Percentiles rank a stretch among this genome's conserved stretches.
These are phyloP conservation scores for Pyrenochaeta sp. DNA, from an alignment of 2,329 filamentous ascomycete genomes.

Conservation along the genomic window DNA sequence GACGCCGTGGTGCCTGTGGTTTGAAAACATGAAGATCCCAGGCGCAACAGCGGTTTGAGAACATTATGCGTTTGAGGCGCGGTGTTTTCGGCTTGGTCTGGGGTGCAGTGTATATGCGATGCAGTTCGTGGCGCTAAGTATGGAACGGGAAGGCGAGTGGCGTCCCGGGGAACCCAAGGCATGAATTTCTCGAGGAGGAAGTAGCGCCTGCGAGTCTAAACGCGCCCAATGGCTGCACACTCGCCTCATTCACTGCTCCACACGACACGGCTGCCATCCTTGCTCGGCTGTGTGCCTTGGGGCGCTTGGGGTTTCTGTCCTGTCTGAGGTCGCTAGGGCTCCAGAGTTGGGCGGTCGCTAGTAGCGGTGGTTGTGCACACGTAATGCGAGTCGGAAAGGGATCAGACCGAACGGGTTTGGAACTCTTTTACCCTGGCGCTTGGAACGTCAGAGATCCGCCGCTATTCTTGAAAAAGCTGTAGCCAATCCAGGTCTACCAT, in stretches of 20 bases:
- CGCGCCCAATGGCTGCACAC: constrained; percentile 17
- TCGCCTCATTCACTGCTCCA: constrained; percentile 12
- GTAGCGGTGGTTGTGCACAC: constrained; percentile 7
- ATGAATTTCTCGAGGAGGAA: too few species aligned
- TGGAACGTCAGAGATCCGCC: constrained; percentile 28
- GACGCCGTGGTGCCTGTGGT: constrained; percentile 15
- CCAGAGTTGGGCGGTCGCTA: background rate
- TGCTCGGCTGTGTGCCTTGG: constrained; percentile 18
- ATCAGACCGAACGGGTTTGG: constrained; percentile 32
- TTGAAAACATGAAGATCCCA: constrained; percentile 27
- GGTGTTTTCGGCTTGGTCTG: background rate
- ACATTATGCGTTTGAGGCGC: constrained; percentile 35
- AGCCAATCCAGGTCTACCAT: background rate
- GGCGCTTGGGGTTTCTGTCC: constrained; percentile 28
- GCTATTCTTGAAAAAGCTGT: constrained; percentile 3
- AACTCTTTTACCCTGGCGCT: constrained; percentile 21
- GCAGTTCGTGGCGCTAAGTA: constrained; percentile 1
- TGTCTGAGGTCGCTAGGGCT: constrained; percentile 19
- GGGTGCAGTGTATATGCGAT: background rate
- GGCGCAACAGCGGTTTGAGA: constrained; percentile 6
- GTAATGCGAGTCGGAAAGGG: constrained; percentile 11
- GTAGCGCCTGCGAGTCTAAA: background rate
- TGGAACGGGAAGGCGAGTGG: constrained; percentile 2
- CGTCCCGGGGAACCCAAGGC: too few species aligned
- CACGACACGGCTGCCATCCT: constrained; percentile 9